phyloP scores from a whole-genome alignment of 768 basidiomycete genomes.

The Daedalea quercina region DNA sequence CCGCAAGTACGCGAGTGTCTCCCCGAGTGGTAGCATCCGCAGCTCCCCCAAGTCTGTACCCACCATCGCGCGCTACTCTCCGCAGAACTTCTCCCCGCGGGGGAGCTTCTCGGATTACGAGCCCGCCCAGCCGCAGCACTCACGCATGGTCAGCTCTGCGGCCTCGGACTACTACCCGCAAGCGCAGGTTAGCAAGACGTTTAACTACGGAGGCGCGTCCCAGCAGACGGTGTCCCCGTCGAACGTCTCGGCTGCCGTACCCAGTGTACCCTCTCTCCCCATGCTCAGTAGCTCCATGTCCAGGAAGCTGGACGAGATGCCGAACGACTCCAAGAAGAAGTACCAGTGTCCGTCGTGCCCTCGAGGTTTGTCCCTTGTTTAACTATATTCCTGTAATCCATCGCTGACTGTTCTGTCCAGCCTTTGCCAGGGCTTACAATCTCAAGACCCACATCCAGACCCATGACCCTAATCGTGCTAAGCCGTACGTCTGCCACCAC shows the following conservation, averaged over 20 bases:
- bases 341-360: slow-evolving; percentile 74
- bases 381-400: background rate
- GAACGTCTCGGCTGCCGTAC: slow-evolving; percentile 45
- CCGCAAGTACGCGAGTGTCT: slow-evolving; percentile 47
- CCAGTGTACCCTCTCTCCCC: slow-evolving; percentile 38
- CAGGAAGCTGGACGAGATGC: slow-evolving; percentile 33
- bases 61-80: slow-evolving; percentile 20
- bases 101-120: slow-evolving; percentile 66
- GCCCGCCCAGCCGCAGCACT: slow-evolving; percentile 37
- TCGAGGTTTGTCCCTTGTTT: slow-evolving; percentile 40
- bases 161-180: slow-evolving; percentile 40
- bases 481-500: slow-evolving; percentile 87
- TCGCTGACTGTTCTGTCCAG: slow-evolving; percentile 30
- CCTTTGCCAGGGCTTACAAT: slow-evolving; percentile 91
- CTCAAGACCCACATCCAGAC: slow-evolving; percentile 94
- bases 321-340: slow-evolving; percentile 67
- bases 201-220: slow-evolving; percentile 10
- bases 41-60: slow-evolving; percentile 45
- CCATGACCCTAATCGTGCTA: slow-evolving; percentile 86
- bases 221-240: slow-evolving; percentile 47
- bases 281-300: slow-evolving; percentile 26
- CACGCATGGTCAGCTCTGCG: slow-evolving; percentile 39
- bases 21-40: slow-evolving; percentile 34
- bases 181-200: slow-evolving; percentile 16
- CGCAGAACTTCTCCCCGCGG: slow-evolving; percentile 26